A percentile compares a stretch with the other conserved stretches of the same genome.
These are phyloP conservation scores for Phlyctochytrium planicorne DNA, from an alignment of 192 early-diverging fungal species.

Conservation along the genomic window DNA sequence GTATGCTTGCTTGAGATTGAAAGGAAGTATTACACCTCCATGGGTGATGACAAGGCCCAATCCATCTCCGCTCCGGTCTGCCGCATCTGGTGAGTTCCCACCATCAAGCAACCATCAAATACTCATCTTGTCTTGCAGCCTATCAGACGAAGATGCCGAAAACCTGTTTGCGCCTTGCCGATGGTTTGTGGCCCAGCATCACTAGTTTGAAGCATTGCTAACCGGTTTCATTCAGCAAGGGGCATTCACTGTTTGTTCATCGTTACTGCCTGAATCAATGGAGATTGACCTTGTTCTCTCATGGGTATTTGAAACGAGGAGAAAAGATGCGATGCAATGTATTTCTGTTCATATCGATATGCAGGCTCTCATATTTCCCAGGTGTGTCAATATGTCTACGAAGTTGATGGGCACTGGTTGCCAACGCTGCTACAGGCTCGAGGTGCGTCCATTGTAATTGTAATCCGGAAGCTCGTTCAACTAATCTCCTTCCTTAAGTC, in stretches of 20 bases:
- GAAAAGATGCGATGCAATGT: slow-evolving; percentile 1
- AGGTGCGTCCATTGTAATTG: neutral
- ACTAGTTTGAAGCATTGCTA: neutral
- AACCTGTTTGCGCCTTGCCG: slow-evolving; percentile 1
- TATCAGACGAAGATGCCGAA: neutral
- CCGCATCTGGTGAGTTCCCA: neutral
- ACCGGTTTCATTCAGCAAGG: neutral
- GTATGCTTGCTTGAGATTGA: too few species aligned
- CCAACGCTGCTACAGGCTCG: neutral
- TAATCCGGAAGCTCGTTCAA: neutral
- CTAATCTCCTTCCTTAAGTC: neutral
- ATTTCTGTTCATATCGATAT: neutral
- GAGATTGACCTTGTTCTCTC: neutral
- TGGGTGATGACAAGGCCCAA: too few species aligned
- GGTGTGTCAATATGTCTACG: neutral
- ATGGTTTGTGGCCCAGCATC: neutral
- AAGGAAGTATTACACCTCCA: too few species aligned
- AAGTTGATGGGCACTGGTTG: neutral
- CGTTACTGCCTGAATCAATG: slow-evolving; percentile 7
- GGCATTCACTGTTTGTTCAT: neutral
- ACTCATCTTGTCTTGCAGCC: neutral
- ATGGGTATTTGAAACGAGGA: neutral
- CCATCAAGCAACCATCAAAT: neutral
- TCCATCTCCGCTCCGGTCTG: too few species aligned
- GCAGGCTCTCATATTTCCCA: neutral